Conservation (phyloP, 208 protist species). For the Leishmania mexicana region DNA sequence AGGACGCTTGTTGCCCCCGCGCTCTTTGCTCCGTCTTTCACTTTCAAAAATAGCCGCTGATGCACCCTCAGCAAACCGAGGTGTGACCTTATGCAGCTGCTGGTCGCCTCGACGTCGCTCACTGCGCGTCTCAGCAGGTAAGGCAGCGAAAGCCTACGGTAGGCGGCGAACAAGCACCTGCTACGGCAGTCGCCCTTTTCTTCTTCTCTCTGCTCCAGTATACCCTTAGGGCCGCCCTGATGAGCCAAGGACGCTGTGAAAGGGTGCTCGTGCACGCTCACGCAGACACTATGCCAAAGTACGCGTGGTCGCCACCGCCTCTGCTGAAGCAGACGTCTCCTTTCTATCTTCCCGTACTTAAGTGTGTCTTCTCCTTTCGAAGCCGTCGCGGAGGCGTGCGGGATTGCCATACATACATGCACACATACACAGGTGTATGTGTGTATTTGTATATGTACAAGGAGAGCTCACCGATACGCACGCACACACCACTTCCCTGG, state of each 20-base stretch:
- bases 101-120: neutral
- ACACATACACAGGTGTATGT: neutral
- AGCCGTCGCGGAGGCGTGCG: too few relatives aligned
- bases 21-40: neutral
- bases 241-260: neutral
- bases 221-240: neutral
- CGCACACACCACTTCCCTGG: neutral
- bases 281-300: neutral
- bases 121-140: neutral
- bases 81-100: neutral
- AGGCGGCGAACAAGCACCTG: neutral
- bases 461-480: neutral
- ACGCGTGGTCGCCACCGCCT: neutral
- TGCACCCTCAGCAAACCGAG: neutral
- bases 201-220: neutral
- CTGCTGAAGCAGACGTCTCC: neutral
- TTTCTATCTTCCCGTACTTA: neutral
- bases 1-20: neutral
- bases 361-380: too few relatives aligned
- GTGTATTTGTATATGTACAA: too few relatives aligned
- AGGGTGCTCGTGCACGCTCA: neutral
- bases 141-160: neutral
- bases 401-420: neutral
- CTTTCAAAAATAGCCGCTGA: neutral
- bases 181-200: neutral